Base-by-base conservation (phyloP, 2,329 filamentous ascomycete genomes). In the Coniochaeta sp. region DNA sequence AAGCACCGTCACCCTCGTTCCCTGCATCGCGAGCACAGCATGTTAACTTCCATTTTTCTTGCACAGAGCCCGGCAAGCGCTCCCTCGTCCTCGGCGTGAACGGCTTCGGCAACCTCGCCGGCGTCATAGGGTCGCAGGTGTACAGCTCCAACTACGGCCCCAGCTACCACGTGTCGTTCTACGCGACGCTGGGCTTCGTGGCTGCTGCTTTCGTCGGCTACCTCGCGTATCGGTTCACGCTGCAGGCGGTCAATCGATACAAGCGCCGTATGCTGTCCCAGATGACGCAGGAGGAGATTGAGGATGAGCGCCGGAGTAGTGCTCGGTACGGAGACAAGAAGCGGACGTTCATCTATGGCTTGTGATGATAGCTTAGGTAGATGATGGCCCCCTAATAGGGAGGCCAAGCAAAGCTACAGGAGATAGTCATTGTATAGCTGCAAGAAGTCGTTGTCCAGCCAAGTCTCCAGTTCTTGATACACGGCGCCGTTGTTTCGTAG, bases 61-160 rank as follows among this genome's bases (percentile, higher is more conserved):
- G n/a, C n/a, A n/a, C 57, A 53, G 60, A 60, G n/a, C 60, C 62
- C 9, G 64, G 64, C 2, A 68, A 66, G 51, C 57, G 66, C 7
- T 59, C 62, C 3, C 57, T 67, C n/a, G 57, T 66, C 16, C 57
- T 68, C 38, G 66, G 65, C 18, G 60, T 64, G 38, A 68, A 67
- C 51, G 66, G 66, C 8, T 66, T 61, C 61, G 65, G 65, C 3
- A 68, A 67, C 47, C 55, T 67, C 24, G 62, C 64, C 1, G 65
- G 65, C 13, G 60, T 67, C 9, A 55, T 67, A 32, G 64, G 63
- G 10, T 58, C 63, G 20, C 56, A 59, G 51, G 52, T 67, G 8
- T 68, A 62, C 52, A 57, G 60, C 20, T 53, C 60, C 7, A 54
- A 61, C 51, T 67, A 66, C 50, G 62, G 58, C 14, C 66, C 67